Conservation (phyloP, 805 yeast genomes). For the Sugiyamaella marilandica region DNA sequence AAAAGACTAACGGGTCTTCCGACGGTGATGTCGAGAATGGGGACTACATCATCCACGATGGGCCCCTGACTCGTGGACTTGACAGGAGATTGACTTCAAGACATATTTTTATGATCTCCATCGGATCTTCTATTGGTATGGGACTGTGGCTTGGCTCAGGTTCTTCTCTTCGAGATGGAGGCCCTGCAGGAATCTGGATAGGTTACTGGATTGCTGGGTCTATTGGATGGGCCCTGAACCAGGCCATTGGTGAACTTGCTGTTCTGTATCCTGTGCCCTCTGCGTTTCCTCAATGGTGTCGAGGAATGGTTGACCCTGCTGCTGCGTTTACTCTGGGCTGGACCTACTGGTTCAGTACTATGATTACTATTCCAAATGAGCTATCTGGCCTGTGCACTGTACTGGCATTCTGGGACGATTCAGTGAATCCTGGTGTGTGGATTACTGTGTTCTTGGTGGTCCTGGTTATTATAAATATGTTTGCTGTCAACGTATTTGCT, state of each 20-base stretch:
- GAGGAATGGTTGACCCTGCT: slow-evolving; percentile 70
- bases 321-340: slow-evolving; percentile 70
- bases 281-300: slow-evolving; percentile 68
- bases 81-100: slow-evolving; percentile 30
- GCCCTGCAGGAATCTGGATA: slow-evolving; percentile 62
- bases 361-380: slow-evolving; percentile 76
- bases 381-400: slow-evolving; percentile 73
- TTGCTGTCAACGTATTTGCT: slow-evolving; percentile 71
- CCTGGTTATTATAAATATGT: slow-evolving; percentile 58
- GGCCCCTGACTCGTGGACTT: slow-evolving; percentile 7
- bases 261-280: slow-evolving; percentile 69
- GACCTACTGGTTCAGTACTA: slow-evolving; percentile 71
- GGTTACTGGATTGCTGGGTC: slow-evolving; percentile 66
- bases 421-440: slow-evolving; percentile 65
- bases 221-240: slow-evolving; percentile 60
- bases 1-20: not conserved
- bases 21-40: slow-evolving; percentile 1
- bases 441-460: slow-evolving; percentile 59
- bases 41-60: slow-evolving; percentile 7
- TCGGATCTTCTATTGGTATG: slow-evolving; percentile 79
- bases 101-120: slow-evolving; percentile 71
- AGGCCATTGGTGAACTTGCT: slow-evolving; percentile 72
- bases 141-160: slow-evolving; percentile 74
- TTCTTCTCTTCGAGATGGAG: slow-evolving; percentile 55
- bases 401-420: slow-evolving; percentile 75